Evolutionary conservation across 2,329 filamentous ascomycete species (phyloP), one percentile per base, ranked within the genome.

Genomic region (Clarireedia homoeocarpa): DNA sequence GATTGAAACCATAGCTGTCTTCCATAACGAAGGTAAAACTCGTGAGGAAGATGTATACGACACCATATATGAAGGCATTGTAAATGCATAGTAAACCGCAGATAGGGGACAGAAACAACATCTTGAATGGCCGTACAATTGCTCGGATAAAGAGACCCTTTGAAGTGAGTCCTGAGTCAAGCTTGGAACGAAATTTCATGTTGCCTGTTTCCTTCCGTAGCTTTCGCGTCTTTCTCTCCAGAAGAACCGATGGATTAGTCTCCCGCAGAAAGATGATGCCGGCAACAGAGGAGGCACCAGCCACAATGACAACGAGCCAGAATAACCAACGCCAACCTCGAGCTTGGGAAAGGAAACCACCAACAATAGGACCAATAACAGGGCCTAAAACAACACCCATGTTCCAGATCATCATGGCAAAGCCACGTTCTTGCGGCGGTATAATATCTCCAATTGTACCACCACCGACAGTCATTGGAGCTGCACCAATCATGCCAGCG

Each of bases 381-480:
- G 73, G 73, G 2, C 70, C 71, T 6, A 69, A 54, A 24, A 70
- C 66, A 9, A 73, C 74, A 0, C 74, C 75, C 17, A 78, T 66
- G 42, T 69, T 67, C 58, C 74, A 79, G 4, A 66, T 70, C 1
- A 76, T 73, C 79, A 86, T 84, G 49, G 80, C 80, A 3, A 72
- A 70, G 10, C 79, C 82, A 38, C 83, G 75, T 61, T 80, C 74
- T 63, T 84, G 78, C 47, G 77, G 76, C 0, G 68, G 65, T 38
- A 87, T 76, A 68, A 88, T 75, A 66, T 89, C 86, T 30, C 82
- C 79, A 39, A 89, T 82, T 3, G 81, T 81, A 15, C 84, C 84
- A 38, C 81, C 81, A 9, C 61, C 61, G 58, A 84, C 82, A 0
- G 84, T 85, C 9, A 88, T 53, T 12, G 53, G 48, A 9, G 61